Percentiles rank a stretch among this genome's conserved stretches.
These are phyloP conservation scores for Leccinum imitatum DNA, from an alignment of 768 basidiomycete genomes.

Conservation along the genomic window DNA sequence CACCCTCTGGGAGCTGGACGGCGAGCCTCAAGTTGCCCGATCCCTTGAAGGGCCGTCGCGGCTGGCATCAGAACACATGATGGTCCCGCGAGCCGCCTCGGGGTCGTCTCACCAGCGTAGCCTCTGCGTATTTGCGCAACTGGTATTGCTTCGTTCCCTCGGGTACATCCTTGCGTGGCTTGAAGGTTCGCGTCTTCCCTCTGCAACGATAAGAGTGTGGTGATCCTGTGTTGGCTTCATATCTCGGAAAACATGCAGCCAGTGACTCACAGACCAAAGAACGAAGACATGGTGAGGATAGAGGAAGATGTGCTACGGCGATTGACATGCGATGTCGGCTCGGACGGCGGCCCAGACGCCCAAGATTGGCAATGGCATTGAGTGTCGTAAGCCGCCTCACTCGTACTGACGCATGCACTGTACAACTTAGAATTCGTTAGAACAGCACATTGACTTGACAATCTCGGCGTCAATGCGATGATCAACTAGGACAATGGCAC, in stretches of 20 bases:
- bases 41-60: conserved; percentile 50
- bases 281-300: conserved; percentile 65
- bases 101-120: conserved; percentile 65
- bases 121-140: conserved; percentile 95
- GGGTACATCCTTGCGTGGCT: conserved; percentile 91
- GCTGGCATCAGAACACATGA: conserved; percentile 14
- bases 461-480: neutral
- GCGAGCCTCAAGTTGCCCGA: conserved; percentile 93
- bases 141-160: conserved; percentile 99
- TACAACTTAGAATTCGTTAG: neutral
- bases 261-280: conserved; percentile 76
- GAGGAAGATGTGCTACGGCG: conserved; percentile 10
- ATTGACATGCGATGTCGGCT: conserved; percentile 5
- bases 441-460: neutral
- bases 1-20: conserved; percentile 93
- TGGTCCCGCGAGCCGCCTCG: neutral
- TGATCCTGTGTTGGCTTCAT: conserved; percentile 13
- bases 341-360: neutral
- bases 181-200: conserved; percentile 93
- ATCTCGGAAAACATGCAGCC: conserved; percentile 1
- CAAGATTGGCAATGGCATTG: conserved; percentile 16
- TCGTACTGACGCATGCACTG: neutral
- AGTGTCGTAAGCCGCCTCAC: conserved; percentile 2
- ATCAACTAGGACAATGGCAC: neutral
- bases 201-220: conserved; percentile 38